Evolutionary conservation across 192 early-diverging fungal genomes (phyloP), one percentile per base, ranked within the genome.

Genomic region (Dissophora globulifera): DNA sequence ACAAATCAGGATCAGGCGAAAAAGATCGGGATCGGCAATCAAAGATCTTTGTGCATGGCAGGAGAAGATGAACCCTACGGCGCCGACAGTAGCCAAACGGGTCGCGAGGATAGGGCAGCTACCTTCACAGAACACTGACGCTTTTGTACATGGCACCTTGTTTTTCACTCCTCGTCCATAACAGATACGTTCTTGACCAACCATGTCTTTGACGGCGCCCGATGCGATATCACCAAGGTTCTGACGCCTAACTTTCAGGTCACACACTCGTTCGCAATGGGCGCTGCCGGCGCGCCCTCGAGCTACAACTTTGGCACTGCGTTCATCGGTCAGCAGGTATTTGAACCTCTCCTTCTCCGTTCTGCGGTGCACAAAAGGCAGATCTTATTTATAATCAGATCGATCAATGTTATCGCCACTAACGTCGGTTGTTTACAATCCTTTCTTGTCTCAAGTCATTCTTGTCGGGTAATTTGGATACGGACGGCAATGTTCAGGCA

Each of bases 211-310:
- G 95, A 99, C 59, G 98, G 98, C 61, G 96, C 91, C 6, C 93
- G 94, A 60, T 93, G 95, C 52, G 95, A 98, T 62, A 85, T 98
- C 62, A 88, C 92, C 25, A 97, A 96, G 69, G 87, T 94, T n/a
- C 81, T 97, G 74, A 94, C 94, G 58, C 92, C 85, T 47, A 94
- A 95, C 85, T 98, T 99, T 84, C 95, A 97, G 65, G 93, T 95
- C 41, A 89, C 92, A 29, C 98, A 99, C 86, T 89, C 90, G 40
- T 92, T 98, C 79, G 84, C 90, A 33, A 91, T 97, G 82, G 97
- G 93, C 6, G 86, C 92, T 49, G 84, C 89, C 11, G 87, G 87
- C 31, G 81, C 87, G 32, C 96, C 96, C 17, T 91, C 94, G 29
- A 84, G 82, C 67, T 99, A 97, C 83, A 93, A 95, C 80, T 99